Evolutionary conservation across 148 eudicot species (phyloP), one percentile per base, ranked within the genome.

Genomic region (Simmondsia chinensis): DNA sequence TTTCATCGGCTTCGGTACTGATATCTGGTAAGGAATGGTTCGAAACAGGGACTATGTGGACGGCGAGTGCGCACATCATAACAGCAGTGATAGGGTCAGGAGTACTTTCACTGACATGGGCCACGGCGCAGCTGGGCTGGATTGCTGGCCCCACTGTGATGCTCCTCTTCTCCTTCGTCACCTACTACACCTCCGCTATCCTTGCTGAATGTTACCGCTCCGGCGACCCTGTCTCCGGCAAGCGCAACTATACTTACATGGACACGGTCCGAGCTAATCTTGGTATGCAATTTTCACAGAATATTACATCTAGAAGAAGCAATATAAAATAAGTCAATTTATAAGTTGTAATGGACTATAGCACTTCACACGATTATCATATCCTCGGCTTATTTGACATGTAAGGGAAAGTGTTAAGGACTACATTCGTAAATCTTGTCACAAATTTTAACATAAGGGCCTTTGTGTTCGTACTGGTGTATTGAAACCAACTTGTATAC

Each of bases 71-170:
- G 24, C 94, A 84, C 51, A 79, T 84, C 18, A 74, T 84, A 31
- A 84, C 94, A 14, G 94, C 87, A 2, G 94, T 84, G 27, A 84
- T 84, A 32, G 94, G 94, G 24, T 84, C 94, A 0, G 94, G 94
- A 0, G 94, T 84, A 14, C 26, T 84, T 38, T 77, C 94, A 1
- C 39, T 80, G 44, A 88, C 88, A 2, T 84, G 88, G 88, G 83
- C 88, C 18, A 59, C 56, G 0, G 94, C 88, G 14, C 94, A 84
- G 37, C 66, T 84, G 9, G 94, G 94, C 1, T 84, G 94, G 94
- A 43, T 84, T 0, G 88, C 88, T 4, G 94, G 94, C 11, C 94
- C 94, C 1, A 17, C 60, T 25, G 74, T 79, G 17, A 65, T 83
- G 81, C 9, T 83, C 26, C 34, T 83, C 41, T 83, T 83, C 63